Conservation (phyloP, 2,329 filamentous ascomycete species). For the Pseudocercospora pini-densiflorae region DNA sequence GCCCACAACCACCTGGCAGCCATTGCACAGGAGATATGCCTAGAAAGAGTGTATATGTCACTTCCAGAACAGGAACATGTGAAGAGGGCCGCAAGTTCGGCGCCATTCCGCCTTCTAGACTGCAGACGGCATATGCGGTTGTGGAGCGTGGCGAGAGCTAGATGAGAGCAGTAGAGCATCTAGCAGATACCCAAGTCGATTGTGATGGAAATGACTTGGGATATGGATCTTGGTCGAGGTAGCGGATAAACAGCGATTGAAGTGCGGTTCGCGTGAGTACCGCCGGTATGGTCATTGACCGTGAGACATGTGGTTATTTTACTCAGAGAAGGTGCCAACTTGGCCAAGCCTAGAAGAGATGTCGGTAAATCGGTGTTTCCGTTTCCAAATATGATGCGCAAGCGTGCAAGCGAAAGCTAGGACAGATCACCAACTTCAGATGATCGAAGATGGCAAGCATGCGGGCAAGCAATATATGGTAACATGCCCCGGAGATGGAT, state of each 20-base stretch:
- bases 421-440: not conserved
- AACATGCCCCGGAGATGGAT: not conserved
- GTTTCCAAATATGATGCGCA: not conserved
- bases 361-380: not conserved
- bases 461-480: not conserved
- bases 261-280: not conserved
- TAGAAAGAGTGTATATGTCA: not conserved
- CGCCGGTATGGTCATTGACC: not conserved
- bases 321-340: not conserved
- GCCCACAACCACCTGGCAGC: not conserved
- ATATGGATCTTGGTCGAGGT: not conserved
- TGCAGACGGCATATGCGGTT: not conserved
- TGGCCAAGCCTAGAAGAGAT: not conserved
- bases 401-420: too few relatives aligned
- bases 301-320: slow-evolving; percentile 2
- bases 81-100: not conserved
- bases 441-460: not conserved
- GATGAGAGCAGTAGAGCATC: not conserved
- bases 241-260: not conserved
- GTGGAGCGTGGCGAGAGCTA: not conserved
- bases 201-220: not conserved
- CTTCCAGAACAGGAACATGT: not conserved
- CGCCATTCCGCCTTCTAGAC: not conserved
- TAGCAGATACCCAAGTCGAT: not conserved
- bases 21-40: not conserved